Conservation (phyloP, 495 filamentous ascomycete genomes). For the Aspergillus sclerotioniger region DNA sequence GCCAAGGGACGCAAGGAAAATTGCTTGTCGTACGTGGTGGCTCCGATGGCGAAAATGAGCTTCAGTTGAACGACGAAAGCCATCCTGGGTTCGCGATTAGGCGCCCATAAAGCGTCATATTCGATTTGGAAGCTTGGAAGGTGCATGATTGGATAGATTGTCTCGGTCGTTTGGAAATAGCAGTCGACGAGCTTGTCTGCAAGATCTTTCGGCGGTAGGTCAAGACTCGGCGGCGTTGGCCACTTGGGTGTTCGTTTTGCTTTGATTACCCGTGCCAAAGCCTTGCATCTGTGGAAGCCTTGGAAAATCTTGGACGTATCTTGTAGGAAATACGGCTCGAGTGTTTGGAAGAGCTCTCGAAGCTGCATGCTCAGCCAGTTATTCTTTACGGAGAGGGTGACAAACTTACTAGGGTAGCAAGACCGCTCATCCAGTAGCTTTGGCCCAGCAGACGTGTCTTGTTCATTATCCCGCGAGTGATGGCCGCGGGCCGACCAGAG, state of each 20-base stretch:
- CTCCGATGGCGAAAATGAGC: slow-evolving; percentile 52
- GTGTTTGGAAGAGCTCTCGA: slow-evolving; percentile 34
- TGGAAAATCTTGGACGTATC: slow-evolving; percentile 32
- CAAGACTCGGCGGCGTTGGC: slow-evolving; percentile 31
- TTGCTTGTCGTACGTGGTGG: slow-evolving; percentile 34
- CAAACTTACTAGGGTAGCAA: slow-evolving; percentile 35
- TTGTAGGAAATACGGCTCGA: slow-evolving; percentile 38
- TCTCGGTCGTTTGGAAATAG: slow-evolving; percentile 44
- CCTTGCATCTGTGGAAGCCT: slow-evolving; percentile 45
- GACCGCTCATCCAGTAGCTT: slow-evolving; percentile 53
- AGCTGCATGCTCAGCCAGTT: slow-evolving; percentile 26
- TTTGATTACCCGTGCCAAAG: slow-evolving; percentile 46
- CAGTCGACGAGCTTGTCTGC: slow-evolving; percentile 38
- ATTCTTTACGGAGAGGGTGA: background rate
- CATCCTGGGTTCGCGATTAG: slow-evolving; percentile 21
- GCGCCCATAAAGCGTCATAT: slow-evolving; percentile 29
- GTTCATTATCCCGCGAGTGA: slow-evolving; percentile 44
- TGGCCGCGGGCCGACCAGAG: slow-evolving; percentile 18
- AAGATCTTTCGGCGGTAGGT: slow-evolving; percentile 45
- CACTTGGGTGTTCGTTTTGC: slow-evolving; percentile 36
- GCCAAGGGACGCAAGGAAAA: slow-evolving; percentile 37
- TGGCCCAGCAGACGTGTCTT: slow-evolving; percentile 55
- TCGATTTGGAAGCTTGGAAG: slow-evolving; percentile 52
- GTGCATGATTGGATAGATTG: slow-evolving; percentile 55
- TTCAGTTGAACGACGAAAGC: slow-evolving; percentile 45